These are phyloP conservation scores for Mycogone perniciosa DNA, from an alignment of 2,329 filamentous ascomycete genomes.

Conservation along the genomic window DNA sequence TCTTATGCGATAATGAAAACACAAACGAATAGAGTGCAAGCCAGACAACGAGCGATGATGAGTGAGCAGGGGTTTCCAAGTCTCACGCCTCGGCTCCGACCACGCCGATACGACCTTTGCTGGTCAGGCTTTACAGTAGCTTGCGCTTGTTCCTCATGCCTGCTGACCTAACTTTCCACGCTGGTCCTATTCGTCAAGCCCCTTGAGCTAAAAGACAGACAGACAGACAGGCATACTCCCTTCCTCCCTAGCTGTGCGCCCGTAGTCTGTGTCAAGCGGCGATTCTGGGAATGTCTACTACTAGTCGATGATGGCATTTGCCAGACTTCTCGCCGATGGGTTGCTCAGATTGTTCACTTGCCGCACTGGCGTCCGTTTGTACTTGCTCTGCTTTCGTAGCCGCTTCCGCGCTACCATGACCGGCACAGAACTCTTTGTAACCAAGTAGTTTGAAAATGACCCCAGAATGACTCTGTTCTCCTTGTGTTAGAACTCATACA, in stretches of 20 bases:
- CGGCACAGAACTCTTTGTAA: slow-evolving; percentile 92
- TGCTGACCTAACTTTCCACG: neutral
- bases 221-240: neutral
- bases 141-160: slow-evolving; percentile 5
- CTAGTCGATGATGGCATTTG: slow-evolving; percentile 69
- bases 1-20: neutral
- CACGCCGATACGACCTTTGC: slow-evolving; percentile 1
- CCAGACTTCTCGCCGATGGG: slow-evolving; percentile 58
- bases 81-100: slow-evolving; percentile 5
- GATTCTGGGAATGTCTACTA: neutral
- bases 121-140: slow-evolving; percentile 1
- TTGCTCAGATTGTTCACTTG: slow-evolving; percentile 78
- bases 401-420: slow-evolving; percentile 97
- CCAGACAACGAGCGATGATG: neutral
- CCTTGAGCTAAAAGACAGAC: neutral
- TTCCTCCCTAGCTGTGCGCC: neutral
- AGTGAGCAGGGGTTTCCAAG: neutral
- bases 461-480: slow-evolving; percentile 73
- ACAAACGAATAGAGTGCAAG: neutral
- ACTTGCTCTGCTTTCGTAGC: slow-evolving; percentile 78
- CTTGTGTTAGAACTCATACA: slow-evolving; percentile 25
- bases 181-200: neutral
- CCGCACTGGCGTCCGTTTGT: slow-evolving; percentile 59
- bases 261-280: neutral
- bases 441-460: slow-evolving; percentile 94